Base-by-base conservation (phyloP, 345 rosid genomes). In the Lepidium africanum region DNA sequence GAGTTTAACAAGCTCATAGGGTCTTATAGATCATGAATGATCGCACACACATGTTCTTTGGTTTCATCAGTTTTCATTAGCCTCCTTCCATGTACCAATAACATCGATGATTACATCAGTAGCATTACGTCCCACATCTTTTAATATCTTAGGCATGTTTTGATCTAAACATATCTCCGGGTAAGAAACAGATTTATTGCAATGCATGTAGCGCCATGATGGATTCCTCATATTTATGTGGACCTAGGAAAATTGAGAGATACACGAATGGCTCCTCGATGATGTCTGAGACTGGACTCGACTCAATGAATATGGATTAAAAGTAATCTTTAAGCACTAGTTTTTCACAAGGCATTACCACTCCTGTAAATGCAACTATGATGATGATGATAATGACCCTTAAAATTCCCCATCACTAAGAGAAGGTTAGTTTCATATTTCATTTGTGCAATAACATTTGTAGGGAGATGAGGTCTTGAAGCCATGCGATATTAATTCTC, bases 191-290 rank as follows among this genome's bases (percentile, higher is more conserved):
- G 23, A 47, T 15, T 55, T 47, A 47, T 33, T 46, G 53, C 16
- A 13, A n/a, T n/a, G n/a, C n/a, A n/a, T n/a, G n/a, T n/a, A n/a
- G 38, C 96, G 97, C 97, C 99, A 94, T 35, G 92, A 86, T 43
- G 99, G 99, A 52, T 83, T 84, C 78, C 91, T 87, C 69, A 84
- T 78, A 78, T 94, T 94, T 72, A 94, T 94, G 49, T 70, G 61
- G 30, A 89, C 61, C 57, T 79, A 94, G 65, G n/a, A n/a, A n/a
- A n/a, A n/a, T n/a, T n/a, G n/a, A n/a, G n/a, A n/a, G n/a, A n/a
- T n/a, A n/a, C n/a, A n/a, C n/a, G n/a, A n/a, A 94, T 76, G 94
- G 88, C 45, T 96, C 99, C 86, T 87, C 97, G 55, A 91, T 84
- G 72, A 91, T 43, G 61, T 94, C 99, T 30, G 87, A 77, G 89